Percentiles rank a stretch among this genome's conserved stretches.
Conservation (phyloP, 2,329 filamentous ascomycete genomes). For the Cadophora sp. region DNA sequence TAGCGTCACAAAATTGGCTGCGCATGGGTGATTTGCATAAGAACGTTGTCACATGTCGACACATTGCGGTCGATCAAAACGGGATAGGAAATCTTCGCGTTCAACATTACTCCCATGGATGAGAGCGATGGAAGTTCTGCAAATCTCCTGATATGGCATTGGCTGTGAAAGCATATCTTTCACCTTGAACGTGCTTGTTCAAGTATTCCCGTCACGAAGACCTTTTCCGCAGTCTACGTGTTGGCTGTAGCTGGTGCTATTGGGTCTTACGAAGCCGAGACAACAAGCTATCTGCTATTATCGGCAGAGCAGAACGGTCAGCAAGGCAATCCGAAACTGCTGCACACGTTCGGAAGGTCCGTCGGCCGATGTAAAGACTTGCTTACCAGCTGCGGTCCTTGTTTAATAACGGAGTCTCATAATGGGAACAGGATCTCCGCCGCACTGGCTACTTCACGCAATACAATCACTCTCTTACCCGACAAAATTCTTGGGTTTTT, state of each 20-base stretch:
- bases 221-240: neutral
- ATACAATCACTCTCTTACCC: neutral
- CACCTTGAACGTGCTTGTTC: neutral
- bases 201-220: too few relatives aligned
- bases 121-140: neutral
- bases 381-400: neutral
- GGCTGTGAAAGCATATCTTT: neutral
- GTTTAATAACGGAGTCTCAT: neutral
- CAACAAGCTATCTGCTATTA: neutral
- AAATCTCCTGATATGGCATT: neutral
- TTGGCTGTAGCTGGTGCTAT: neutral
- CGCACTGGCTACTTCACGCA: neutral
- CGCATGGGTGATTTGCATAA: conserved; percentile 6
- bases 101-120: neutral
- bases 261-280: neutral
- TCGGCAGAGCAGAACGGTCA: neutral
- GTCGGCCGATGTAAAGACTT: neutral
- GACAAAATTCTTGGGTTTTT: neutral
- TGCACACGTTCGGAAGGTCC: neutral
- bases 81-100: conserved; percentile 1
- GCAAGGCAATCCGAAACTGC: too few relatives aligned
- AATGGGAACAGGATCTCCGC: neutral
- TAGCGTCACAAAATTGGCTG: neutral
- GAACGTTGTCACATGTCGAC: neutral
- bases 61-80: conserved; percentile 1